phyloP scores from a whole-genome alignment of 108 stramenopile species.

The Skeletonema menzelii region DNA sequence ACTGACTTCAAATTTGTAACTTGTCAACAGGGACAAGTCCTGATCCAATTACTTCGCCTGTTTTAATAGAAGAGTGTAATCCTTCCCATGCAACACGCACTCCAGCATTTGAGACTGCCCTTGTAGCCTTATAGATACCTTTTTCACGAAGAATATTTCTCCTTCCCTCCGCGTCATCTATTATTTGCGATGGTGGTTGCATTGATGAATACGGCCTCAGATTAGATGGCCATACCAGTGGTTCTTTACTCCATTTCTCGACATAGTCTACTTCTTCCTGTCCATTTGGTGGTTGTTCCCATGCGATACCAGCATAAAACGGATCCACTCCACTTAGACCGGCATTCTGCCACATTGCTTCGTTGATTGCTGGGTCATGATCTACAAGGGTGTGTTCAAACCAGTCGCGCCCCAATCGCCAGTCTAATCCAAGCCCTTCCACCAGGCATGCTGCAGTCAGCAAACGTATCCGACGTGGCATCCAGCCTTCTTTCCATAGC shows the following conservation, averaged over 20 bases:
- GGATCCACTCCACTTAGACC: conserved; percentile 52
- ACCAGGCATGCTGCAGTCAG: conserved; percentile 35
- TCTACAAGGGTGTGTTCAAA: conserved; percentile 51
- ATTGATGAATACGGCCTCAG: conserved; percentile 17
- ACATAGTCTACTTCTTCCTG: conserved; percentile 19
- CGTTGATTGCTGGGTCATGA: conserved; percentile 52
- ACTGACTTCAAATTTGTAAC: conserved; percentile 8
- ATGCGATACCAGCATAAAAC: conserved; percentile 35
- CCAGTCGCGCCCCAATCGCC: conserved; percentile 41
- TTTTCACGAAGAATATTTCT: conserved; percentile 13
- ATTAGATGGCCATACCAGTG: conserved; percentile 26
- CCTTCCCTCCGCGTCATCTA: conserved; percentile 5
- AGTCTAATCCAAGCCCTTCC: conserved; percentile 49
- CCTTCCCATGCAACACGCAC: conserved; percentile 43
- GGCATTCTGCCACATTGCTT: conserved; percentile 61
- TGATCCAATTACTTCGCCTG: conserved; percentile 35
- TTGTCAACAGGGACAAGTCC: conserved; percentile 26
- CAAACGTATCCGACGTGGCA: conserved; percentile 48
- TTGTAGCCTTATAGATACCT: conserved; percentile 38
- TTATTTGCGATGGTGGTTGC: conserved; percentile 1
- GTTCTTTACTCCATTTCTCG: conserved; percentile 13
- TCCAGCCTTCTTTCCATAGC: conserved; percentile 45
- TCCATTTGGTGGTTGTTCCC: conserved; percentile 21
- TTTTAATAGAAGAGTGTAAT: background rate
- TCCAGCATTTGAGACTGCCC: conserved; percentile 19